Evolutionary conservation across 1,139 yeast species (phyloP).

Genomic region (Kazachstania sp.): DNA sequence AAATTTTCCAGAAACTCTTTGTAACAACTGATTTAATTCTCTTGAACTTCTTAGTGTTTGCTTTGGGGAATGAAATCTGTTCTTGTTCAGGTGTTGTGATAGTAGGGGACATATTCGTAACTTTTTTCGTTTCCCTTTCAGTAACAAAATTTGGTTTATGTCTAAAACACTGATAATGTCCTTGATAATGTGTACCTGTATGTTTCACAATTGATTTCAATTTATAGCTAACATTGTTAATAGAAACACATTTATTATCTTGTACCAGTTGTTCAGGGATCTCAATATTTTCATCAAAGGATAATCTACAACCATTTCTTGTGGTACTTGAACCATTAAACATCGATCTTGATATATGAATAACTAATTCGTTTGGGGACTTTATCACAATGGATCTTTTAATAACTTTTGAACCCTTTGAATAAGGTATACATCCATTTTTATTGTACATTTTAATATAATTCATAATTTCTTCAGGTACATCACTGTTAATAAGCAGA

Average conservation of each 20-base stretch:
- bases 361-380: constrained; percentile 62
- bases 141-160: constrained; percentile 57
- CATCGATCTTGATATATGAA: constrained; percentile 78
- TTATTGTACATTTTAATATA: constrained; percentile 42
- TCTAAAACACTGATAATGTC: constrained; percentile 80
- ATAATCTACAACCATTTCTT: constrained; percentile 69
- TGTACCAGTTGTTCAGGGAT: constrained; percentile 31
- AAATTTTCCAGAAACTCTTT: constrained; percentile 78
- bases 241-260: constrained; percentile 19
- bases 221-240: constrained; percentile 38
- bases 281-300: constrained; percentile 50
- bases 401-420: constrained; percentile 54
- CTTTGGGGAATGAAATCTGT: too few species aligned
- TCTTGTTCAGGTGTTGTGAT: constrained; percentile 1
- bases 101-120: constrained; percentile 37
- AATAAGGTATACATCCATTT: constrained; percentile 39
- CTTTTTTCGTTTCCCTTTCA: constrained; percentile 36
- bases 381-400: constrained; percentile 53
- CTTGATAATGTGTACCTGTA: constrained; percentile 80
- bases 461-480: constrained; percentile 37
- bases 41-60: constrained; percentile 17
- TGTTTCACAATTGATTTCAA: constrained; percentile 73
- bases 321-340: constrained; percentile 63
- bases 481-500: constrained; percentile 55
- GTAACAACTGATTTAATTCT: constrained; percentile 47